phyloP scores from a whole-genome alignment of 257 asterid genomes.

The Salvia splendens region DNA sequence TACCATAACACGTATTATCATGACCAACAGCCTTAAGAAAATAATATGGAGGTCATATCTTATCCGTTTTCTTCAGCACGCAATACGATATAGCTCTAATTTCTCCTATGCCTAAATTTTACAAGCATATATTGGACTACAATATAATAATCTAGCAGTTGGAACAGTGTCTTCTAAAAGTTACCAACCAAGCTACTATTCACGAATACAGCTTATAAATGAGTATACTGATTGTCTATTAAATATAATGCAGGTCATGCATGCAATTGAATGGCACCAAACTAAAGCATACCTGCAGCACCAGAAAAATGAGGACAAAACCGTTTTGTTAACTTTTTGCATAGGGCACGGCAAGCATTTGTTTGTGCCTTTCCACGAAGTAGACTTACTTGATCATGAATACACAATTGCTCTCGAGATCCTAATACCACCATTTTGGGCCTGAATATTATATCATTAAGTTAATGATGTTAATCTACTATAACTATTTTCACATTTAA shows the following conservation, averaged over 20 bases:
- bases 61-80: constrained; percentile 16
- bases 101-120: neutral
- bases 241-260: constrained; percentile 15
- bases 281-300: constrained; percentile 63
- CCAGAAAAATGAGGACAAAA: constrained; percentile 76
- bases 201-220: constrained; percentile 9
- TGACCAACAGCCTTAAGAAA: neutral
- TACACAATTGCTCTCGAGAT: constrained; percentile 97
- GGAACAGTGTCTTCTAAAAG: constrained; percentile 21
- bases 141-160: constrained; percentile 6
- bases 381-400: constrained; percentile 78
- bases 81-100: neutral
- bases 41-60: neutral
- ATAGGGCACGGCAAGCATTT: constrained; percentile 85
- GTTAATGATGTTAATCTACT: neutral
- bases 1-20: constrained; percentile 2
- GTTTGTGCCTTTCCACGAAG: constrained; percentile 94
- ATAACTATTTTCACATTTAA: constrained; percentile 10
- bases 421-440: constrained; percentile 96
- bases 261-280: constrained; percentile 21
- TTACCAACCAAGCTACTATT: constrained; percentile 13
- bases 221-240: constrained; percentile 22
- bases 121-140: constrained; percentile 3
- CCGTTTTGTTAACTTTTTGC: constrained; percentile 67
- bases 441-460: constrained; percentile 46